Evolutionary conservation across 2,329 filamentous ascomycete species (phyloP).

Genomic region (Chaetomiaceae sp.): DNA sequence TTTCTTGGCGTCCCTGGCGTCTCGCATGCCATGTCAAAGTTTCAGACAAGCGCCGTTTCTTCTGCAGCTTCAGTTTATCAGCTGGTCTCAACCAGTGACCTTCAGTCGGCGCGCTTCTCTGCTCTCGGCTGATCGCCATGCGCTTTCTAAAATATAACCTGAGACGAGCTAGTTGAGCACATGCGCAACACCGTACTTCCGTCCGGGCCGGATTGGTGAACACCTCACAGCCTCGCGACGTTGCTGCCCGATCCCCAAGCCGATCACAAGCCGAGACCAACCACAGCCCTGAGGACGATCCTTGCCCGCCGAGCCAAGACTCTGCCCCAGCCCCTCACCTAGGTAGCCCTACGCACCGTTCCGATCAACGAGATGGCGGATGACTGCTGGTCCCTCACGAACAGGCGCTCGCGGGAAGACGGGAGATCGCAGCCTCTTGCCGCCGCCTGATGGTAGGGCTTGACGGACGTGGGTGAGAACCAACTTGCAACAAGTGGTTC

Average conservation of each 20-base stretch:
- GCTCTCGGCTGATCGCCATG: neutral
- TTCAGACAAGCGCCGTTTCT: slow-evolving; percentile 10
- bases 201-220: neutral
- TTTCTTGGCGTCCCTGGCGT: neutral
- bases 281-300: neutral
- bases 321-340: slow-evolving; percentile 18
- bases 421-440: neutral
- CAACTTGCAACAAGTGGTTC: neutral
- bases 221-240: neutral
- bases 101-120: neutral
- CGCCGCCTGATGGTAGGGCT: neutral
- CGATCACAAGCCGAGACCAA: slow-evolving; percentile 6
- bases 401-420: neutral
- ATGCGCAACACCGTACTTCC: neutral
- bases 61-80: slow-evolving; percentile 4
- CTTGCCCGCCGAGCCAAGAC: slow-evolving; percentile 8
- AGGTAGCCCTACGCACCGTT: slow-evolving; percentile 21
- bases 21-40: slow-evolving; percentile 10
- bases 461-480: too few species aligned
- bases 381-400: neutral
- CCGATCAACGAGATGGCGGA: slow-evolving; percentile 1
- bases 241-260: slow-evolving; percentile 5
- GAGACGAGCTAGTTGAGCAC: slow-evolving; percentile 1
- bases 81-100: slow-evolving; percentile 8
- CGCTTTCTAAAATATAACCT: neutral